A percentile compares a stretch with the other conserved stretches of the same genome.
Conservation (phyloP, 768 basidiomycete genomes). For the Panellus pusillus region DNA sequence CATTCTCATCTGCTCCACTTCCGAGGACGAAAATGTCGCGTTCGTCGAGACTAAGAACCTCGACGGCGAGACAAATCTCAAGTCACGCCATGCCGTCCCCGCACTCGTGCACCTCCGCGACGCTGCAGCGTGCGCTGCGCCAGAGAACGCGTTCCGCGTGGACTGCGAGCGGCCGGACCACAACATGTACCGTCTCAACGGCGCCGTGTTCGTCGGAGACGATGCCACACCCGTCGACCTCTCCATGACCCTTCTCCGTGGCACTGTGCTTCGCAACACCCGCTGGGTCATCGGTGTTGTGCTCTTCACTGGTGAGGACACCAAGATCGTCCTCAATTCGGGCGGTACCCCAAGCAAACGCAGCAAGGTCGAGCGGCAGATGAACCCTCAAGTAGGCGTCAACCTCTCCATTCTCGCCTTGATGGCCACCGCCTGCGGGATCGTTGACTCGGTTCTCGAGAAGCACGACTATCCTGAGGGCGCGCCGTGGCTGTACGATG, state of each 20-base stretch:
- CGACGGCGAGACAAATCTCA: conserved; percentile 98
- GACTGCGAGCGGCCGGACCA: conserved; percentile 90
- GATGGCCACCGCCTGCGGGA: conserved; percentile 85
- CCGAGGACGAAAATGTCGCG: conserved; percentile 90
- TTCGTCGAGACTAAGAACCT: conserved; percentile 96
- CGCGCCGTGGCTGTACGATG: conserved; percentile 82
- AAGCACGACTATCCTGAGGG: conserved; percentile 55
- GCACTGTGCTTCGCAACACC: conserved; percentile 92
- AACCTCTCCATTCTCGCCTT: conserved; percentile 77
- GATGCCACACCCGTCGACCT: conserved; percentile 69
- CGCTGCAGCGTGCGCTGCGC: conserved; percentile 58
- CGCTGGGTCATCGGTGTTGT: conserved; percentile 93
- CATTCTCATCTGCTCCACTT: conserved; percentile 85
- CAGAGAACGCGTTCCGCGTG: conserved; percentile 59
- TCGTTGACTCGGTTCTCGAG: conserved; percentile 85
- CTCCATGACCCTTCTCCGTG: conserved; percentile 84
- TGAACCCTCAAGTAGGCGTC: conserved; percentile 97
- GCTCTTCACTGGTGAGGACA: conserved; percentile 87
- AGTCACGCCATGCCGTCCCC: conserved; percentile 81
- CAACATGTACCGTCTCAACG: conserved; percentile 91
- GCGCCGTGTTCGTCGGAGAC: conserved; percentile 59
- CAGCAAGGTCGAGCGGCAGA: conserved; percentile 91
- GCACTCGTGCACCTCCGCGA: conserved; percentile 72
- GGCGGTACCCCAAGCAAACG: conserved; percentile 95
- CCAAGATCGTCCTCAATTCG: conserved; percentile 94